Evolutionary conservation across 768 basidiomycete species (phyloP), one percentile per base, ranked within the genome.

Genomic region (Lentinula sp.): DNA sequence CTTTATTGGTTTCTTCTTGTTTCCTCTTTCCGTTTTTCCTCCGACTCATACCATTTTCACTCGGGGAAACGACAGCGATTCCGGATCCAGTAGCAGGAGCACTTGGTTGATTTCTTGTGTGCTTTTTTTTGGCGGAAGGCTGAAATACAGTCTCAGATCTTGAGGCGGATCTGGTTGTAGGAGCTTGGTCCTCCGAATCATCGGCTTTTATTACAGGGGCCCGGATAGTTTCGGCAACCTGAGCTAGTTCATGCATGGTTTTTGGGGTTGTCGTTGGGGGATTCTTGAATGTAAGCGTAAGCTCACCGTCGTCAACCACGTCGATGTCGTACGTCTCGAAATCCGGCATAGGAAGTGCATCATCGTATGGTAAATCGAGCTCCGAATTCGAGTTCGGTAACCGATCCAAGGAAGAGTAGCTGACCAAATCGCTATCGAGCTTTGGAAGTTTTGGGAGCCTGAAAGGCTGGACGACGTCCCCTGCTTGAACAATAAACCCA

Each of bases 391-490:
- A 32, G 6, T 33, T n/a, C 18, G 20, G 18, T 2, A 39, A 18
- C 62, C 61, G 52, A 62, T 60, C 59, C 58, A 63, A 52, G 60
- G 54, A 50, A 49, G 62, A 35, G 55, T 55, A 41, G 39, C 61
- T 45, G 66, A 56, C 64, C 36, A 62, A 57, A 60, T 12, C 64
- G 56, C 15, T 71, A 39, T 73, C 67, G 53, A 72, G 61, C 39
- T 77, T 74, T 49, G 76, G 79, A 67, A 82, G 80, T 63, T 84
- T 85, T 0, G 91, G 91, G 32, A 93, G 74, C 61, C 81, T 80
- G 70, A 85, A 93, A 2, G 84, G 82, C 70, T 88, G 77, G 2
- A 93, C 88, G 57, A 93, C 86, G 62, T 83, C 85, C 66, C 87
- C 89, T 6, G 85, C 87, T 13, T 79, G 85, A 6, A 82, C 78